Evolutionary conservation across 495 filamentous ascomycete genomes (phyloP), one percentile per base, ranked within the genome.

Genomic region (Hypoxylon lienhwacheense): DNA sequence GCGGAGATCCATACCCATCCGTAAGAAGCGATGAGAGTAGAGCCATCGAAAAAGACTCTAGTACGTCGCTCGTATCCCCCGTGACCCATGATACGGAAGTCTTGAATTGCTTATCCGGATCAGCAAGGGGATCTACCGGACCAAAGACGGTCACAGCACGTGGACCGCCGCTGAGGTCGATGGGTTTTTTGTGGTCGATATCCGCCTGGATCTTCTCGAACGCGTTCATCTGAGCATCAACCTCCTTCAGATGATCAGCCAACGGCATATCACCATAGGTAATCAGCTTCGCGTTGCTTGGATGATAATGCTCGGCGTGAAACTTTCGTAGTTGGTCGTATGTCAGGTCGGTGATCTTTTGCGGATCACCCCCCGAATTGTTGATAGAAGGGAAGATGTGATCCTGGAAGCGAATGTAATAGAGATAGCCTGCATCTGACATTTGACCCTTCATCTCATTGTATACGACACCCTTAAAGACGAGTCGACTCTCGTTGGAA

Each of bases 371-470:
- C 19, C 95, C 93, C 2, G 91, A 96, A 73, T 98, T 96, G 70
- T 97, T 86, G 57, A 98, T 85, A 10, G 85, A 82, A 0, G 93
- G 93, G 65, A 93, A 90, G 15, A 98, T 89, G 69, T 92, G 90
- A 55, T 98, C 90, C 65, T 93, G 89, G 66, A 95, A 97, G 43
- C 83, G 77, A 53, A 96, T 93, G 60, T 96, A 97, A 73, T 86
- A 98, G 2, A 97, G 78, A 68, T 98, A 97, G 62, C 89, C 89
- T 10, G 93, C 89, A 69, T 97, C 93, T 5, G 93, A 97, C 83
- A 97, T 96, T 66, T 96, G 90, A 0, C 93, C 93, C 71, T 98
- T 98, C 93, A 98, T 98, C 73, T 98, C 93, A 65, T 98, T 98
- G 71, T 98, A 98, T 16, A 98, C 93, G 7, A 98, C 93, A 16